Conservation (phyloP, 768 basidiomycete genomes). For the Mycena rosella region DNA sequence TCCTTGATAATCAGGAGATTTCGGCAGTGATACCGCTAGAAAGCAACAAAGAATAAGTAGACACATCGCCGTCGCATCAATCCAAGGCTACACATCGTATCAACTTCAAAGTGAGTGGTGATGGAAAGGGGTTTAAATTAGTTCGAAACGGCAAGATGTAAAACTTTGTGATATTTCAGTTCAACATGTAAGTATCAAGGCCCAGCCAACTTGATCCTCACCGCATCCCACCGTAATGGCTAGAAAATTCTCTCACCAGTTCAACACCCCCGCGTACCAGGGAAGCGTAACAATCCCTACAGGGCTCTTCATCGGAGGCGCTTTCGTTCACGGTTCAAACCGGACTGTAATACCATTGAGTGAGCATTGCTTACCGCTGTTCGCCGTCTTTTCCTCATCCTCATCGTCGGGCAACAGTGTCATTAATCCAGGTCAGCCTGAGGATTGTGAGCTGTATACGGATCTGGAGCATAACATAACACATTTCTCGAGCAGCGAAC, state of each 20-base stretch:
- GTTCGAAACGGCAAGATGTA: too few relatives aligned
- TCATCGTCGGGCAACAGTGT: constrained; percentile 53
- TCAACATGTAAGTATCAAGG: too few relatives aligned
- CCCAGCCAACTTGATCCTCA: constrained; percentile 35
- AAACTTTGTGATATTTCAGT: too few relatives aligned
- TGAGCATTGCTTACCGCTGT: constrained; percentile 49
- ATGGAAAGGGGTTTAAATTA: too few relatives aligned
- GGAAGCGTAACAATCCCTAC: constrained; percentile 60
- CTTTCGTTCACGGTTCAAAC: constrained; percentile 71
- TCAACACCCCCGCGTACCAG: constrained; percentile 59
- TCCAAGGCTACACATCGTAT: too few relatives aligned
- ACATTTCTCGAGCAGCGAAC: constrained; percentile 50
- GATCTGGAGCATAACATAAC: too few relatives aligned
- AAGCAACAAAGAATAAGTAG: too few relatives aligned
- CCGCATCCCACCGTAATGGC: constrained; percentile 50
- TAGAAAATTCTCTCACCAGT: constrained; percentile 55
- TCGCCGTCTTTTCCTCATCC: background rate
- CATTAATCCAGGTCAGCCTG: constrained; percentile 67
- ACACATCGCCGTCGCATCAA: too few relatives aligned
- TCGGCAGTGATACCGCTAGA: too few relatives aligned
- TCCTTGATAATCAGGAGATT: too few relatives aligned
- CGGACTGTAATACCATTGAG: constrained; percentile 80
- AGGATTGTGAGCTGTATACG: too few relatives aligned
- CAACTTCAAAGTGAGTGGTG: too few relatives aligned
- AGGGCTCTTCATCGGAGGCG: constrained; percentile 79